A percentile compares a stretch with the other conserved stretches of the same genome.
Conservation (phyloP, 1,284 basidiomycete genomes). For the Meira miltonrushii region DNA sequence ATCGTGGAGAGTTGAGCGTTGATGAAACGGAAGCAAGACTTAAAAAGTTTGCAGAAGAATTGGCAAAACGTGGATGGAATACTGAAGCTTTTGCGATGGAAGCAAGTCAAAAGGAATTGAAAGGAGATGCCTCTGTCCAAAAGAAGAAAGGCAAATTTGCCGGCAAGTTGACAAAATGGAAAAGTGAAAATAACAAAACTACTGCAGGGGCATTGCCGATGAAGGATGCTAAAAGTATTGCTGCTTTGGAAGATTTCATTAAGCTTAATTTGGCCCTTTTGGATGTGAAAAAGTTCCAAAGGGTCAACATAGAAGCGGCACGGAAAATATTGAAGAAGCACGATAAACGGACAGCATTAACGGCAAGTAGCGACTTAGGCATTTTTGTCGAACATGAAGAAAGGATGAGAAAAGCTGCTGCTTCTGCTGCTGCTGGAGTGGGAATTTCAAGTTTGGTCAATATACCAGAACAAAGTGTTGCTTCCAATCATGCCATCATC, state of each 20-base stretch:
- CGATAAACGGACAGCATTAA: slow-evolving; percentile 69
- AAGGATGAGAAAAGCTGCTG: slow-evolving; percentile 21
- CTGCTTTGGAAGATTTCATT: slow-evolving; percentile 68
- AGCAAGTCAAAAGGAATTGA: neutral
- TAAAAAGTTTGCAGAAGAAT: slow-evolving; percentile 65
- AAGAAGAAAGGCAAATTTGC: slow-evolving; percentile 2
- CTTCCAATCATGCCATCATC: slow-evolving; percentile 19
- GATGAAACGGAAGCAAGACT: slow-evolving; percentile 71
- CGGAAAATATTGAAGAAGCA: slow-evolving; percentile 78
- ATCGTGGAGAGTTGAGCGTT: slow-evolving; percentile 67
- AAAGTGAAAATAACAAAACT: slow-evolving; percentile 1
- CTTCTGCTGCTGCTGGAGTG: slow-evolving; percentile 21
- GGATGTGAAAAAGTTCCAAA: slow-evolving; percentile 73
- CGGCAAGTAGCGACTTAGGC: slow-evolving; percentile 51
- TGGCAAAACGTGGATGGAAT: slow-evolving; percentile 57
- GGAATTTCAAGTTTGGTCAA: slow-evolving; percentile 22
- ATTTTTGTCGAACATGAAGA: slow-evolving; percentile 42
- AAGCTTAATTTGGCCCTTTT: slow-evolving; percentile 74
- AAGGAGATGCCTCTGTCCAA: neutral
- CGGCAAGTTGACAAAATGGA: slow-evolving; percentile 7
- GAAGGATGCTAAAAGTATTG: slow-evolving; percentile 31
- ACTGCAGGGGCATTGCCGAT: slow-evolving; percentile 19
- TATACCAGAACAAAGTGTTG: slow-evolving; percentile 10
- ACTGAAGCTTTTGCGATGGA: neutral
- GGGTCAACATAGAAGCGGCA: slow-evolving; percentile 76